A percentile compares a stretch with the other conserved stretches of the same genome.
These are phyloP conservation scores for Ploettnerulaceae sp. DNA, from an alignment of 2,329 filamentous ascomycete genomes.

Conservation along the genomic window DNA sequence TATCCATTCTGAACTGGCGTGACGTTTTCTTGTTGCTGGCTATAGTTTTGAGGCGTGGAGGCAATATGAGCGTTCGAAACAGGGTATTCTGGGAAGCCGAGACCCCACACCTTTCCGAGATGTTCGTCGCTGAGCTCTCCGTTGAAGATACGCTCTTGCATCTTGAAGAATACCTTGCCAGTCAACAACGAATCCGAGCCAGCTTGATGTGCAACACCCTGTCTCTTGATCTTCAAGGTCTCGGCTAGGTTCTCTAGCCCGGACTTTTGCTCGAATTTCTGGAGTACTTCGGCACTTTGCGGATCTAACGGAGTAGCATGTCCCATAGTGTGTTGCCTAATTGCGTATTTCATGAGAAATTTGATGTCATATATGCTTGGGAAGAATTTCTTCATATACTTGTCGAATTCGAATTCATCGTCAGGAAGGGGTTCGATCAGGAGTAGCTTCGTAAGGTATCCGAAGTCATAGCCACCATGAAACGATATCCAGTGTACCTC, in stretches of 20 bases:
- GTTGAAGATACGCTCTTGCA: slow-evolving; percentile 83
- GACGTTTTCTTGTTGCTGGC: slow-evolving; percentile 41
- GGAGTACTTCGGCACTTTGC: slow-evolving; percentile 42
- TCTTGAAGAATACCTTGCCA: slow-evolving; percentile 90
- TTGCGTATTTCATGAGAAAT: slow-evolving; percentile 89
- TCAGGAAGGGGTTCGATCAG: slow-evolving; percentile 77
- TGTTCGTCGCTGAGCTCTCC: slow-evolving; percentile 77
- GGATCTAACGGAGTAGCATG: slow-evolving; percentile 60
- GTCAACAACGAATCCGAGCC: slow-evolving; percentile 92
- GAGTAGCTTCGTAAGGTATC: slow-evolving; percentile 92
- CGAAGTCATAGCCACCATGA: slow-evolving; percentile 97
- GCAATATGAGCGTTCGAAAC: slow-evolving; percentile 38
- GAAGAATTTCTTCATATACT: slow-evolving; percentile 87
- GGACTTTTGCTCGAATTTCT: slow-evolving; percentile 83
- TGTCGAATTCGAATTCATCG: slow-evolving; percentile 85
- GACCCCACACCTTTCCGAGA: slow-evolving; percentile 85
- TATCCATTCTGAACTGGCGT: slow-evolving; percentile 48
- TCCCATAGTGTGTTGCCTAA: slow-evolving; percentile 60
- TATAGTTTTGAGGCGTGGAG: slow-evolving; percentile 36
- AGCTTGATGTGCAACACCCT: slow-evolving; percentile 85
- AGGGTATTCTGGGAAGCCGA: slow-evolving; percentile 63
- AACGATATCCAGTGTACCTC: slow-evolving; percentile 96
- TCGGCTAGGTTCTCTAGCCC: slow-evolving; percentile 92
- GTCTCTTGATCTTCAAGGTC: slow-evolving; percentile 81
- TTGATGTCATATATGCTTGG: slow-evolving; percentile 94